Conservation (phyloP, 768 basidiomycete species). For the Atractiella rhizophila region DNA sequence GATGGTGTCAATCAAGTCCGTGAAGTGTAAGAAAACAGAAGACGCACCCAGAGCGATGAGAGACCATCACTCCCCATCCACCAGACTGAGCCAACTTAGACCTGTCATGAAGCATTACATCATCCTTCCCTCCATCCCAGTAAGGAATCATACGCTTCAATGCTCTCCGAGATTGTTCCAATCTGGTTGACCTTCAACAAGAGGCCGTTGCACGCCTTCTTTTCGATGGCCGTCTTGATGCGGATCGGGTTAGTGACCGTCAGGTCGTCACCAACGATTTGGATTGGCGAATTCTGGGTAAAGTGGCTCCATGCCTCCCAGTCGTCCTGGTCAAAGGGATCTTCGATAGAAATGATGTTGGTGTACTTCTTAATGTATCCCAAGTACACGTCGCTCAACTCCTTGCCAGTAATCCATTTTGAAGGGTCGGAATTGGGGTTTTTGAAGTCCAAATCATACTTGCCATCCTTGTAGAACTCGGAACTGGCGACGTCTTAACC, state of each 20-base stretch:
- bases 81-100: constrained; percentile 86
- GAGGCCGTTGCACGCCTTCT: constrained; percentile 97
- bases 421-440: constrained; percentile 95
- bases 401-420: constrained; percentile 77
- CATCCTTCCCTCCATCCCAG: neutral
- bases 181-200: constrained; percentile 99
- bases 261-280: constrained; percentile 87
- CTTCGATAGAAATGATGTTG: constrained; percentile 76
- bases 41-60: constrained; percentile 94
- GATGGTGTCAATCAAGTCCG: neutral
- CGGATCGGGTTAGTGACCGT: constrained; percentile 92
- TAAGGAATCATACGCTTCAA: too few relatives aligned
- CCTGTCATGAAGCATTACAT: constrained; percentile 29
- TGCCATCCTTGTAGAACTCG: constrained; percentile 99
- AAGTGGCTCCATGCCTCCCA: constrained; percentile 96
- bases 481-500: constrained; percentile 59
- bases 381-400: constrained; percentile 83
- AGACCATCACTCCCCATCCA: constrained; percentile 98
- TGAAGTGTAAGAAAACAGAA: constrained; percentile 24
- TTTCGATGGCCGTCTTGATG: constrained; percentile 96
- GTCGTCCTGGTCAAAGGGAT: constrained; percentile 99
- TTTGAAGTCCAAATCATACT: constrained; percentile 98
- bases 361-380: constrained; percentile 74
- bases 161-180: constrained; percentile 46
- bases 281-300: constrained; percentile 49